A percentile compares a stretch with the other conserved stretches of the same genome.
These are phyloP conservation scores for Termitomyces sp. DNA, from an alignment of 768 basidiomycete species.

Conservation along the genomic window DNA sequence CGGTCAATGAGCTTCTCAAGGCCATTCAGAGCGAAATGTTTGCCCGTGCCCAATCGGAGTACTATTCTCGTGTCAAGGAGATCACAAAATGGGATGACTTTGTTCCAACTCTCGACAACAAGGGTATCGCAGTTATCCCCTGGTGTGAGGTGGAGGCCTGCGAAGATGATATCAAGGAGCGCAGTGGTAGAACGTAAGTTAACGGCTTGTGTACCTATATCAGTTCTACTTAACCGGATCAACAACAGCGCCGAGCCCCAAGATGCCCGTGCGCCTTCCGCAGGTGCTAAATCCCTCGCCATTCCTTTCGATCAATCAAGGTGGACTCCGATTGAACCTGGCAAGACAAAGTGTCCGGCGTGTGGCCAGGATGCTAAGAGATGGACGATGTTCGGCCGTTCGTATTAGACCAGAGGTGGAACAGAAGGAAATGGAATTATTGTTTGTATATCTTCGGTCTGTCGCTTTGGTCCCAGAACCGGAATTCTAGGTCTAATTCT, in stretches of 20 bases:
- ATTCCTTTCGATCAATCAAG: constrained; percentile 92
- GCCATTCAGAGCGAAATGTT: constrained; percentile 92
- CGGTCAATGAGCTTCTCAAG: constrained; percentile 65
- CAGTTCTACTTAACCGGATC: constrained; percentile 11
- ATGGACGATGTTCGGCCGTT: constrained; percentile 96
- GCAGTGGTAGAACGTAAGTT: constrained; percentile 75
- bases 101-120: constrained; percentile 85
- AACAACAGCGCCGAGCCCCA: constrained; percentile 67
- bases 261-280: constrained; percentile 94
- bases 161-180: constrained; percentile 98
- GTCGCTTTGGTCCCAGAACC: constrained; percentile 4
- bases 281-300: constrained; percentile 94
- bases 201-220: neutral
- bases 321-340: constrained; percentile 74
- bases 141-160: constrained; percentile 95
- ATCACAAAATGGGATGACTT: constrained; percentile 89
- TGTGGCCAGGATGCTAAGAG: constrained; percentile 88
- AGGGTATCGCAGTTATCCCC: constrained; percentile 83
- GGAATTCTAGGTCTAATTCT: neutral
- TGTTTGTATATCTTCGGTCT: constrained; percentile 9
- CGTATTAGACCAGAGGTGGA: constrained; percentile 45
- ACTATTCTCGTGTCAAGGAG: constrained; percentile 63
- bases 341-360: constrained; percentile 85
- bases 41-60: constrained; percentile 63
- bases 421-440: constrained; percentile 5